A percentile compares a stretch with the other conserved stretches of the same genome.
These are phyloP conservation scores for Psilocybe cyanescens DNA, from an alignment of 768 basidiomycete species.

Conservation along the genomic window DNA sequence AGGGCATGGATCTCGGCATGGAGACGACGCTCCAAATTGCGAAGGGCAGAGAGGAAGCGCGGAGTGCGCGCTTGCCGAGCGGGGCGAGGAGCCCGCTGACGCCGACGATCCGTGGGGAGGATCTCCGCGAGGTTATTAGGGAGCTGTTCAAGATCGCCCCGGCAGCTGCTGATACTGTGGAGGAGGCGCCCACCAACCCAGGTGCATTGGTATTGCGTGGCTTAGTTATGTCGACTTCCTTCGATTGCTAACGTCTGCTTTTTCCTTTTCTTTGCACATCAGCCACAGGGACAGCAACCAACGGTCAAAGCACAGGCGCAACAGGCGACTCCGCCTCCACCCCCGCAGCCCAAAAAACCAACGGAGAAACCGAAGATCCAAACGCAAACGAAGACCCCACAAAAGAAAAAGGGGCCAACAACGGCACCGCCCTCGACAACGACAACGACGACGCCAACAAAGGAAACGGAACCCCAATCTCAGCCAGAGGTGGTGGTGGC, in stretches of 20 bases:
- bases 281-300: slow-evolving; percentile 4
- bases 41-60: slow-evolving; percentile 52
- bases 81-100: slow-evolving; percentile 40
- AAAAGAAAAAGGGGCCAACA: slow-evolving; percentile 13
- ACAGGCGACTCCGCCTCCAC: slow-evolving; percentile 18
- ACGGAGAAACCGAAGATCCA: slow-evolving; percentile 10
- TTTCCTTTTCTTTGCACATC: slow-evolving; percentile 4
- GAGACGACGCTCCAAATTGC: slow-evolving; percentile 58
- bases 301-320: slow-evolving; percentile 7
- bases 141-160: slow-evolving; percentile 26
- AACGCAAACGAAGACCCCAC: slow-evolving; percentile 12
- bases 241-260: slow-evolving; percentile 3
- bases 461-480: slow-evolving; percentile 7
- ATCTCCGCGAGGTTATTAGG: slow-evolving; percentile 38
- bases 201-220: slow-evolving; percentile 37
- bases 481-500: not conserved
- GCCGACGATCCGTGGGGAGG: slow-evolving; percentile 31
- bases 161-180: slow-evolving; percentile 3
- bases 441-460: slow-evolving; percentile 8
- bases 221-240: slow-evolving; percentile 16
- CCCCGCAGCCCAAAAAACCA: slow-evolving; percentile 5
- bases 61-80: slow-evolving; percentile 32
- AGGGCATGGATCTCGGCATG: slow-evolving; percentile 59
- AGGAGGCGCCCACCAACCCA: slow-evolving; percentile 22
- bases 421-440: slow-evolving; percentile 14